Percentiles rank a stretch among this genome's conserved stretches.
phyloP scores from a whole-genome alignment of 306 rosid species.

The Senna tora region DNA sequence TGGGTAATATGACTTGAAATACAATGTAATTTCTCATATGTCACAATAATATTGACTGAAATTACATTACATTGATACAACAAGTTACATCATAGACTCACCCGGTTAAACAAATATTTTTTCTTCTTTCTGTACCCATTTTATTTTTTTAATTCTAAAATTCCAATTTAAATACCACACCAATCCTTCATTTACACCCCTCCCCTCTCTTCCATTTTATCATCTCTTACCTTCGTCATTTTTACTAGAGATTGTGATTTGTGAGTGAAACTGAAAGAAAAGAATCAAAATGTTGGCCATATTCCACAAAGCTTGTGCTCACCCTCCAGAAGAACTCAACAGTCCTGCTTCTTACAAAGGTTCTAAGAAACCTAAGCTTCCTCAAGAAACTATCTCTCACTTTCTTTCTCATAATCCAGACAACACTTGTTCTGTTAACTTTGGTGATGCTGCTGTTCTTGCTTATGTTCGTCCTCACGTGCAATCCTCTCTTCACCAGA shows the following conservation, averaged over 20 bases:
- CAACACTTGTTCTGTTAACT: slow-evolving; percentile 67
- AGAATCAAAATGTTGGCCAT: slow-evolving; percentile 71
- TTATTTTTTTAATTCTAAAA: no score
- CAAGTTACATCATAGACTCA: no score
- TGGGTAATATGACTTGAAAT: no score
- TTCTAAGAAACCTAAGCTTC: slow-evolving; percentile 77
- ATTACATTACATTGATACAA: no score
- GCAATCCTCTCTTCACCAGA: slow-evolving; percentile 54
- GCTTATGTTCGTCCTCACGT: slow-evolving; percentile 71
- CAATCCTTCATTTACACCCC: no score
- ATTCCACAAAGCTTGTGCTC: slow-evolving; percentile 84
- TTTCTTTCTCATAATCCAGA: slow-evolving; percentile 76
- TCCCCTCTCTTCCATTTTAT: neutral
- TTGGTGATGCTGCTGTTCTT: slow-evolving; percentile 77
- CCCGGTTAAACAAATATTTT: no score
- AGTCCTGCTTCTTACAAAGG: slow-evolving; percentile 87
- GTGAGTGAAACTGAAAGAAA: neutral
- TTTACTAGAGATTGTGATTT: no score
- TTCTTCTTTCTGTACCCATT: no score
- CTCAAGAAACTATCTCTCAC: slow-evolving; percentile 73
- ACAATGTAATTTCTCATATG: no score
- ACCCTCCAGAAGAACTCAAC: slow-evolving; percentile 93
- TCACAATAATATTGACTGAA: no score
- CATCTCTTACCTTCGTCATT: no score
- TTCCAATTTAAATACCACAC: no score